These are phyloP conservation scores for Hypoxylon rickii DNA, from an alignment of 495 filamentous ascomycete genomes.

Conservation along the genomic window DNA sequence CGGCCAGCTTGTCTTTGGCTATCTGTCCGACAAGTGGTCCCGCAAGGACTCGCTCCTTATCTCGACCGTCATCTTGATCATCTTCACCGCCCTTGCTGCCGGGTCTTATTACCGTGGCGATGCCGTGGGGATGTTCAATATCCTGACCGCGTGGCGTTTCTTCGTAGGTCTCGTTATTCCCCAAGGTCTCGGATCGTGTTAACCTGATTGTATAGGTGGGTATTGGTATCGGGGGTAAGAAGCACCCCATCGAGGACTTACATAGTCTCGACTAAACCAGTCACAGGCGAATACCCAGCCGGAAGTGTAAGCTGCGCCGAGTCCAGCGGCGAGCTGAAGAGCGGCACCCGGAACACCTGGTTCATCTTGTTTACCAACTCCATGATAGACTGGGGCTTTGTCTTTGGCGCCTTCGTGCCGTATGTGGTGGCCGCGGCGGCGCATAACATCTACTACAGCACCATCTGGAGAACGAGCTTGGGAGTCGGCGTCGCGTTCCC, in stretches of 20 bases:
- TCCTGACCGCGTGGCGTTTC: constrained; percentile 84
- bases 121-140: constrained; percentile 72
- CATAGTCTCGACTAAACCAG: constrained; percentile 67
- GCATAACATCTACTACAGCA: constrained; percentile 68
- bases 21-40: constrained; percentile 79
- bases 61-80: constrained; percentile 79
- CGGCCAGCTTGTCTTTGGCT: constrained; percentile 83
- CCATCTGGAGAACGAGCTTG: constrained; percentile 75
- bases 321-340: constrained; percentile 78
- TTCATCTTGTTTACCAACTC: constrained; percentile 94
- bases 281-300: constrained; percentile 80
- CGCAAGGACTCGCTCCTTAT: constrained; percentile 79
- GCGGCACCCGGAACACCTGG: constrained; percentile 82
- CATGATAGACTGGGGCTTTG: constrained; percentile 82
- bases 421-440: constrained; percentile 71
- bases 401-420: constrained; percentile 74
- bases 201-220: constrained; percentile 43
- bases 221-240: constrained; percentile 70
- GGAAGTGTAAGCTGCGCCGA: constrained; percentile 85
- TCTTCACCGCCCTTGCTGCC: constrained; percentile 79
- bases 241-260: constrained; percentile 65
- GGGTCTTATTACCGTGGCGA: constrained; percentile 74
- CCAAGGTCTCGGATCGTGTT: neutral
- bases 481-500: constrained; percentile 83
- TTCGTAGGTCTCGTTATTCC: constrained; percentile 57